Conservation (phyloP, 1,284 basidiomycete genomes). For the Naganishia cerealis region DNA sequence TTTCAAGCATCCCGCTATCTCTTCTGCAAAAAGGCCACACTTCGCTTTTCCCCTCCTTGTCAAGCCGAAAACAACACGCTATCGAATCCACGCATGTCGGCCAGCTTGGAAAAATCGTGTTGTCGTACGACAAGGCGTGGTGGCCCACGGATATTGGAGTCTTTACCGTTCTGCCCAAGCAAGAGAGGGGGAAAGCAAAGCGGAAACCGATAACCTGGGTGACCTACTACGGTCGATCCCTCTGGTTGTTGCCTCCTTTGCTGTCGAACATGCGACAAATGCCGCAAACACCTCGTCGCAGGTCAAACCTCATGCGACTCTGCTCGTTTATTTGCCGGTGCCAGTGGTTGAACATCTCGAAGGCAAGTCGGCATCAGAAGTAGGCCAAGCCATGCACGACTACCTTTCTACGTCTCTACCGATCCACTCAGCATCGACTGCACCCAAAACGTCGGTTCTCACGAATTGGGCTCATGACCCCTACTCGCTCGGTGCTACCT, state of each 20-base stretch:
- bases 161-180: slow-evolving; percentile 54
- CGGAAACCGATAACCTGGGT: slow-evolving; percentile 31
- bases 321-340: slow-evolving; percentile 56
- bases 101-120: slow-evolving; percentile 56
- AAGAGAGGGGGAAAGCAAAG: not conserved
- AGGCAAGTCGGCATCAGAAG: slow-evolving; percentile 39
- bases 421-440: not conserved
- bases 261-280: slow-evolving; percentile 30
- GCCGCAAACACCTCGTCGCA: not conserved
- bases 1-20: slow-evolving; percentile 56
- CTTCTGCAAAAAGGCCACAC: slow-evolving; percentile 49
- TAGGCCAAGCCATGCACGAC: slow-evolving; percentile 48
- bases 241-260: slow-evolving; percentile 52
- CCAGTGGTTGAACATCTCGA: slow-evolving; percentile 45
- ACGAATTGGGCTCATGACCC: slow-evolving; percentile 57
- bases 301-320: slow-evolving; percentile 42
- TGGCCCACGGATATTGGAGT: slow-evolving; percentile 54
- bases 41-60: slow-evolving; percentile 43
- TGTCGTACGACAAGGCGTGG: slow-evolving; percentile 56
- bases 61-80: slow-evolving; percentile 42
- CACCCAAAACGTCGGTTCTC: slow-evolving; percentile 41
- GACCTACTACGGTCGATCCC: slow-evolving; percentile 50
- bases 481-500: slow-evolving; percentile 57
- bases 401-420: slow-evolving; percentile 50
- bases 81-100: slow-evolving; percentile 53